Evolutionary conservation across 345 rosid species (phyloP).

Genomic region (Theobroma cacao): DNA sequence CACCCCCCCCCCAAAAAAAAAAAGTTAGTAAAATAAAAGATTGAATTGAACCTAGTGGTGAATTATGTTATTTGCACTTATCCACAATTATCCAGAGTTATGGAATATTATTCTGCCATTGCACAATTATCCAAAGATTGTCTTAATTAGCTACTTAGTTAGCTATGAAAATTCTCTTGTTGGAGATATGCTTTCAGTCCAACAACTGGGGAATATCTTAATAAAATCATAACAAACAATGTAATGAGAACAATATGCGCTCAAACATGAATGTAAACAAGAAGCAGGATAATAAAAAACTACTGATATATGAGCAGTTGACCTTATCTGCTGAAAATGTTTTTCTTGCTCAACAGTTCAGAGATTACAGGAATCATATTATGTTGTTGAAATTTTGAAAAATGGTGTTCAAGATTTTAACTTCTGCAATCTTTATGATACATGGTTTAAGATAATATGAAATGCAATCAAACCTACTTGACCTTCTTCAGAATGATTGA

Average conservation of each 20-base stretch:
- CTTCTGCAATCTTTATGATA: not conserved
- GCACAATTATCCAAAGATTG: not conserved
- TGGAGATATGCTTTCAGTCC: not conserved
- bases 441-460: not conserved
- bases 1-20: not conserved
- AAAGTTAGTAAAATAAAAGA: not conserved
- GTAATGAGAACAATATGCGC: not conserved
- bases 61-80: not conserved
- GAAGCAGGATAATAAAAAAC: not conserved
- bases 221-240: not conserved
- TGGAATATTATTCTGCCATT: not conserved
- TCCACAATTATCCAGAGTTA: too few relatives aligned
- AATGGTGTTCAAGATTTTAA: not conserved
- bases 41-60: not conserved
- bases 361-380: not conserved
- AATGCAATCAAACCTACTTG: not conserved
- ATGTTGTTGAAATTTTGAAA: not conserved
- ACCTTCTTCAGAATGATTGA: not conserved
- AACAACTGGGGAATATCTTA: constrained; percentile 5
- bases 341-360: not conserved
- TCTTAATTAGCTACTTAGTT: not conserved
- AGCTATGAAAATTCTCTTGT: not conserved
- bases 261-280: not conserved
- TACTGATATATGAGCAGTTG: not conserved
- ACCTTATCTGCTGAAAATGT: not conserved